These are phyloP conservation scores for Phytophthora tentaculata DNA, from an alignment of 352 stramenopile genomes.

Conservation along the genomic window DNA sequence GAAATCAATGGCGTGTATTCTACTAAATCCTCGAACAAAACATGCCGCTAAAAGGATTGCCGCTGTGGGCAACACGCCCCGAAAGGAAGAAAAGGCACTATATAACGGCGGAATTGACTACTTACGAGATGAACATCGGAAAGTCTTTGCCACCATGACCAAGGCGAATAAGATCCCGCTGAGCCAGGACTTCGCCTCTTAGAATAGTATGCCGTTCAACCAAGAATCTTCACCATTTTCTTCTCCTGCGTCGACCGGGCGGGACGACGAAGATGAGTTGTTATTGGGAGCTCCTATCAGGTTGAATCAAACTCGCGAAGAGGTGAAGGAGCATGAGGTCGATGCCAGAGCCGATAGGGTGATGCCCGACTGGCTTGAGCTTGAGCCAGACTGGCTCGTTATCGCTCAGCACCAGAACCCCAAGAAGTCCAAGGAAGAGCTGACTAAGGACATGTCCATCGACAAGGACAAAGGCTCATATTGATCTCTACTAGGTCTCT, in stretches of 20 bases:
- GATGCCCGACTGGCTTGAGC: constrained; percentile 1
- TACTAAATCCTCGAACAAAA: neutral
- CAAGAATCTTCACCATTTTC: neutral
- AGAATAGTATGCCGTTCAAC: neutral
- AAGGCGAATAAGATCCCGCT: constrained; percentile 3
- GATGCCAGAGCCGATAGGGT: constrained; percentile 4
- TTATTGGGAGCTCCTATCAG: constrained; percentile 6
- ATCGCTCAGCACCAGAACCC: constrained; percentile 2
- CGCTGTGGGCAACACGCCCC: neutral
- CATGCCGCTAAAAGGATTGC: neutral
- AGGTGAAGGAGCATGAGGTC: constrained; percentile 12
- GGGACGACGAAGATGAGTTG: constrained; percentile 15
- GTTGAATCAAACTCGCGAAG: neutral
- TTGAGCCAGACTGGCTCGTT: constrained; percentile 9
- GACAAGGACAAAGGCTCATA: neutral
- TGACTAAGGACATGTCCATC: neutral
- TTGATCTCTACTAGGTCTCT: constrained; percentile 7
- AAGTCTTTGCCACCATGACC: constrained; percentile 3
- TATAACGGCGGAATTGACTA: neutral
- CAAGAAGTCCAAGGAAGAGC: neutral
- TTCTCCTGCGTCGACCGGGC: constrained; percentile 1
- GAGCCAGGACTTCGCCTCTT: neutral
- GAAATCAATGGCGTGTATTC: constrained; percentile 2
- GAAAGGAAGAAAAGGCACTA: neutral
- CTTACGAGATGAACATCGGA: neutral